Evolutionary conservation across 1,139 yeast genomes (phyloP), one percentile per base, ranked within the genome.

Genomic region (Lodderomyces parapsilosis): DNA sequence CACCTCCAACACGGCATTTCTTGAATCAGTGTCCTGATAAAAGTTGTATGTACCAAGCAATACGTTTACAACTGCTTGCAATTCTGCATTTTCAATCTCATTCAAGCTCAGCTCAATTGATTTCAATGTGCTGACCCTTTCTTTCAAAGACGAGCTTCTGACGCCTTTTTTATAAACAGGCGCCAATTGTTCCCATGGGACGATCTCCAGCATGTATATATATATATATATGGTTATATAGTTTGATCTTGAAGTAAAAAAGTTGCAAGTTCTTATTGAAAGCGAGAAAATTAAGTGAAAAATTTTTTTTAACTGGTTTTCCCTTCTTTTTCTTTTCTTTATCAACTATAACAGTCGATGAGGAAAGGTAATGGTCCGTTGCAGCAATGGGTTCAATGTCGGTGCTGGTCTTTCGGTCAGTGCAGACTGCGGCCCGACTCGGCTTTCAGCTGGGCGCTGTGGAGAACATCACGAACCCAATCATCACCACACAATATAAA

Each of bases 301-400:
- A 43, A 40, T 39, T 43, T 42, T 39, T 41, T 28, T 24, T 35
- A 14, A n/a, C 40, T 34, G n/a, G n/a, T 34, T 28, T 36, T 34
- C 25, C 27, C 34, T 38, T 38, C 37, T 43, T 44, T 45, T 41
- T 44, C 43, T 41, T 37, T 42, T 65, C 71, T 52, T 62, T 54
- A 74, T 76, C 84, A 79, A 79, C 84, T 79, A 79, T 74, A 70
- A 67, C 84, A 79, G 81, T 76, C 83, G 66, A 76, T 78, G 83
- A 79, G 59, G 83, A 78, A 60, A 60, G 80, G 75, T 66, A 70
- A 62, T 4, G 19, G 52, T 65, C 78, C 76, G 74, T 66, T 70
- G 58, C 75, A 74, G 79, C 58, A 54, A 57, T 41, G 49, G 19
- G 33, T 30, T 10, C 4, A 38, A 38, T 36, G 35, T 39, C 28